A percentile compares a stretch with the other conserved stretches of the same genome.
phyloP scores from a whole-genome alignment of 345 rosid species.

The Lepidium didymum region DNA sequence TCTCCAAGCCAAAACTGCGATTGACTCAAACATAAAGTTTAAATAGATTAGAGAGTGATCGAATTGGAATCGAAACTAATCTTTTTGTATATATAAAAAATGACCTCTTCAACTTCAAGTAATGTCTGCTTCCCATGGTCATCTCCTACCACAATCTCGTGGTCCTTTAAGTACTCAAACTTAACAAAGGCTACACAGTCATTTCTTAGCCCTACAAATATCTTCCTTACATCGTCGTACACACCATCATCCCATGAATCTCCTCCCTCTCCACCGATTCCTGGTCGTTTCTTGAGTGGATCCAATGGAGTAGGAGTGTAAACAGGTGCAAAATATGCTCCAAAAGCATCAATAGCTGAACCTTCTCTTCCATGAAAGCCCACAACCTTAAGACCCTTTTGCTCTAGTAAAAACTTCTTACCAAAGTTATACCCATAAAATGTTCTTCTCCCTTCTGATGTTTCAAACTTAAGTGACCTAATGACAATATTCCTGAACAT shows the following conservation, averaged over 20 bases:
- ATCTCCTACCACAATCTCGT: neutral
- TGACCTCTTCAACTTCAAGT: slow-evolving; percentile 11
- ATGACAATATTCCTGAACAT: no score
- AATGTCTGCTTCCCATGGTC: slow-evolving; percentile 23
- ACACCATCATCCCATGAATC: slow-evolving; percentile 26
- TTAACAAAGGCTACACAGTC: slow-evolving; percentile 16
- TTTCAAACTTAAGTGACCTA: slow-evolving; percentile 17
- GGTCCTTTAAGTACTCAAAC: slow-evolving; percentile 14
- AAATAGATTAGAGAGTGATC: no score
- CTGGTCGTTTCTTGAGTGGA: neutral
- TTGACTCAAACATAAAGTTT: no score
- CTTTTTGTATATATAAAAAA: no score
- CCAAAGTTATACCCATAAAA: slow-evolving; percentile 4
- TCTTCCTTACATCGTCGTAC: slow-evolving; percentile 12
- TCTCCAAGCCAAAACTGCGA: slow-evolving; percentile 25
- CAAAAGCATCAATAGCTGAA: slow-evolving; percentile 14
- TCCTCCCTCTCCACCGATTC: slow-evolving; percentile 21
- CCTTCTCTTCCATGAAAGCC: slow-evolving; percentile 19
- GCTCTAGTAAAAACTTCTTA: slow-evolving; percentile 9
- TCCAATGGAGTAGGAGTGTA: neutral
- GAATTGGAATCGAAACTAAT: no score
- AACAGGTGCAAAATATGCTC: slow-evolving; percentile 16
- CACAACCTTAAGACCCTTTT: slow-evolving; percentile 1
- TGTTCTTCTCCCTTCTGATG: slow-evolving; percentile 11
- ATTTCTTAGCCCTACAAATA: slow-evolving; percentile 8